These are phyloP conservation scores for Trichoderma sp. DNA, from an alignment of 2,329 filamentous ascomycete species.

Conservation along the genomic window DNA sequence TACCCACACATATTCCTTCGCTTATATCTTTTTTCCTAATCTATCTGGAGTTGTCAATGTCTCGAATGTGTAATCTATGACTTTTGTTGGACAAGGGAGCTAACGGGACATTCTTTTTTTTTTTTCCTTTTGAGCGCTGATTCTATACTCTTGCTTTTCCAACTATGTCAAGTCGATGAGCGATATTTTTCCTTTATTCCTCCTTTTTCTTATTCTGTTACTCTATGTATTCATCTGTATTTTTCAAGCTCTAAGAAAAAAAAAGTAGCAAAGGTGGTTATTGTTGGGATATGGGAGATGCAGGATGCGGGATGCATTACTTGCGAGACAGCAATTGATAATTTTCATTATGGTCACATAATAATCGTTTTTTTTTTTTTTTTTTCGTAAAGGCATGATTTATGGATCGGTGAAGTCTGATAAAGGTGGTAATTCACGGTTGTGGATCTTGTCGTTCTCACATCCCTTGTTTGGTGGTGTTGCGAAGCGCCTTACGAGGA, in stretches of 20 bases:
- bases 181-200: neutral
- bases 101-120: slow-evolving; percentile 9
- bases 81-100: neutral
- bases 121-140: slow-evolving; percentile 10
- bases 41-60: neutral
- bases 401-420: no score
- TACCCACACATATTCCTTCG: slow-evolving; percentile 3
- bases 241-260: slow-evolving; percentile 1
- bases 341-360: slow-evolving; percentile 1
- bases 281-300: neutral
- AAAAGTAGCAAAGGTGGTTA: neutral
- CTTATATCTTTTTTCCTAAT: neutral
- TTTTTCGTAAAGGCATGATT: no score
- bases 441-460: no score
- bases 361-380: no score
- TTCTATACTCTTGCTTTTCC: neutral
- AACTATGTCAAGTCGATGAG: neutral
- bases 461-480: neutral
- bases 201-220: neutral
- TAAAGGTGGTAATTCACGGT: no score
- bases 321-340: slow-evolving; percentile 24
- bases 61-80: slow-evolving; percentile 20
- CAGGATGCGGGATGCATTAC: slow-evolving; percentile 12
- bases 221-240: neutral
- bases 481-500: no score